A percentile compares a stretch with the other conserved stretches of the same genome.
These are phyloP conservation scores for Peronospora destructor DNA, from an alignment of 352 stramenopile species.

Conservation along the genomic window DNA sequence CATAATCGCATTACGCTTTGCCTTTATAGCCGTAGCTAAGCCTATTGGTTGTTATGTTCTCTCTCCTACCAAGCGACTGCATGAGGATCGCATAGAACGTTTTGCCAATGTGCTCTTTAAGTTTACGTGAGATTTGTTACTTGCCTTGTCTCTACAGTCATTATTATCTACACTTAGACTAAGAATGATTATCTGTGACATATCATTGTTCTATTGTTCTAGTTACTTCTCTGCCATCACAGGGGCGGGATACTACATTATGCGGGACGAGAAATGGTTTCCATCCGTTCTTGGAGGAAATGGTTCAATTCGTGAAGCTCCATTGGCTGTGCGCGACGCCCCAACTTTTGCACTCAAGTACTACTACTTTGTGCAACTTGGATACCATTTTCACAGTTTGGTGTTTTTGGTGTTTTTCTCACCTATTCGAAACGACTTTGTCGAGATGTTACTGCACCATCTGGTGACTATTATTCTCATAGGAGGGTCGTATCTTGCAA, in stretches of 20 bases:
- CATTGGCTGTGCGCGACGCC: constrained; percentile 26
- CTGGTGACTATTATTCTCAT: constrained; percentile 52
- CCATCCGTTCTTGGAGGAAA: constrained; percentile 31
- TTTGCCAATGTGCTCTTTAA: constrained; percentile 73
- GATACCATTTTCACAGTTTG: constrained; percentile 50
- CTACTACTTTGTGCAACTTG: constrained; percentile 52
- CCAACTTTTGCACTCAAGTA: constrained; percentile 33
- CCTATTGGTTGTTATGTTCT: constrained; percentile 43
- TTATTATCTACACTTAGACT: no score
- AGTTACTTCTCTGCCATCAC: constrained; percentile 56
- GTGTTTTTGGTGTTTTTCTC: constrained; percentile 51
- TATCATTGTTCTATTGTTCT: not conserved
- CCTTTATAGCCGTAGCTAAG: constrained; percentile 30
- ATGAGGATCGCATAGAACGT: constrained; percentile 49
- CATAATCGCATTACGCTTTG: constrained; percentile 39
- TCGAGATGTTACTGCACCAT: constrained; percentile 57
- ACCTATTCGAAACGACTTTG: constrained; percentile 49
- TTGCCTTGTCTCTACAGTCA: constrained; percentile 1
- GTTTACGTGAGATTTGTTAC: constrained; percentile 36
- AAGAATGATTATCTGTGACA: no score
- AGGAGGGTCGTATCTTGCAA: constrained; percentile 35
- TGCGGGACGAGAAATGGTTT: constrained; percentile 43
- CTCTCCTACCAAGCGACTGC: constrained; percentile 42
- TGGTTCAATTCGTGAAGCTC: constrained; percentile 29
- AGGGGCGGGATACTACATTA: constrained; percentile 31